These are phyloP conservation scores for Coemansia sp. DNA, from an alignment of 192 early-diverging fungal genomes.

Conservation along the genomic window DNA sequence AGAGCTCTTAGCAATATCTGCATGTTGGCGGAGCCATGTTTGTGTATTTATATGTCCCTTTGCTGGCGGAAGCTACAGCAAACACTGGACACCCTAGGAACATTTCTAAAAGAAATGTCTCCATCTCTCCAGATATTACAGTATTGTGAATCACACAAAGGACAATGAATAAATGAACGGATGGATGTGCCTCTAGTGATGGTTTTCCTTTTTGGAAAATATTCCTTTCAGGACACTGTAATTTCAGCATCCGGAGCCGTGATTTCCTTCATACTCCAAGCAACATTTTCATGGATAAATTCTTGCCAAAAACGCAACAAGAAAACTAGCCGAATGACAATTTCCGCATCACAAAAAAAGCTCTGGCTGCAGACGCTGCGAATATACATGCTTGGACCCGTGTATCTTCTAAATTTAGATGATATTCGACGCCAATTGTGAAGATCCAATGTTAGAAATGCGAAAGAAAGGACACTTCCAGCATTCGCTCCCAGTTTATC, in stretches of 20 bases:
- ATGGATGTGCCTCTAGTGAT: not conserved
- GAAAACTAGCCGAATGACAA: not conserved
- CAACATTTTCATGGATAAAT: not conserved
- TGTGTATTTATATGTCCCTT: constrained; percentile 1
- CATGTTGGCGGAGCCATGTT: not conserved
- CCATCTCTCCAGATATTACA: not conserved
- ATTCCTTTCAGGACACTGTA: not conserved
- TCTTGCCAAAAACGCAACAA: not conserved
- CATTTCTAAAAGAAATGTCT: not conserved
- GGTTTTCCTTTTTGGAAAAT: not conserved
- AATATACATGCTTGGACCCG: not conserved
- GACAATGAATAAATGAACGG: not conserved
- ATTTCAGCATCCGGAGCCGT: not conserved
- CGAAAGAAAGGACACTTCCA: not conserved
- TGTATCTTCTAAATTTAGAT: not conserved
- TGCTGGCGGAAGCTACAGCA: not conserved
- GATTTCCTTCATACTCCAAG: not conserved
- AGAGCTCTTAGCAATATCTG: not conserved
- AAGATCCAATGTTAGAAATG: not conserved
- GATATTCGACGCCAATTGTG: not conserved
- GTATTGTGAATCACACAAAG: not conserved
- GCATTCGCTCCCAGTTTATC: not conserved
- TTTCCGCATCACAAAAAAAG: not conserved
- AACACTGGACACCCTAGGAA: not conserved
- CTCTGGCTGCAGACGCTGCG: not conserved